Evolutionary conservation across 2,329 filamentous ascomycete species (phyloP), one percentile per base, ranked within the genome.

Genomic region (Colletotrichum liaoningense): DNA sequence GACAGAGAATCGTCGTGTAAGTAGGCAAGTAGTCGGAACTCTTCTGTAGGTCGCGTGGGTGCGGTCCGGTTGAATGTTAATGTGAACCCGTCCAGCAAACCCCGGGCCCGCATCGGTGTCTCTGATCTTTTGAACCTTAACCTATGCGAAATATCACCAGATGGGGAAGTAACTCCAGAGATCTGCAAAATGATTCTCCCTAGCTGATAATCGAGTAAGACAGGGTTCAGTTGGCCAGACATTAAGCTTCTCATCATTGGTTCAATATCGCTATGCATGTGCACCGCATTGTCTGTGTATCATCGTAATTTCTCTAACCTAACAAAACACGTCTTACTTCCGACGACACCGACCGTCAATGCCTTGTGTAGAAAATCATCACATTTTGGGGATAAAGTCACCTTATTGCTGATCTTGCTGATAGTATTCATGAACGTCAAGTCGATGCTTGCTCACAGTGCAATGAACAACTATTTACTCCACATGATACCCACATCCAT

Each of bases 191-290:
- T 52, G 28, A 16, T 49, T 38, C 55, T 66, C 55, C 33, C 67
- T 71, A 59, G 66, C 56, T 30, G 28, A 28, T 62, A 46, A 49
- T 52, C 28, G 55, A 52, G 60, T 62, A 56, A 73, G 62, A 73
- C 70, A 73, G 56, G 70, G 62, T 49, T 65, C 65, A 35, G 59
- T 38, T 22, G 28, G 24, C 56, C 52, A 65, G 30, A n/a, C 54
- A 56, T 24, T 22, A 26, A 9, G 24, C 70, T 64, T 69, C 46
- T 60, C 55, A 57, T 9, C 35, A 28, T 35, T 26, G 24, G 52
- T 46, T 26, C 38, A 4, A 19, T 19, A 14, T 14, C 38, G 60
- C 28, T 16, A 30, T 69, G 33, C 63, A 57, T 65, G 52, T n/a
- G 68, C 58, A 16, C 63, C 28, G 42, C 49, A 42, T 54, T 42